Percentiles rank a stretch among this genome's conserved stretches.
Evolutionary conservation across 2,329 filamentous ascomycete species (phyloP).

Genomic region (Aspergillus luchuensis): DNA sequence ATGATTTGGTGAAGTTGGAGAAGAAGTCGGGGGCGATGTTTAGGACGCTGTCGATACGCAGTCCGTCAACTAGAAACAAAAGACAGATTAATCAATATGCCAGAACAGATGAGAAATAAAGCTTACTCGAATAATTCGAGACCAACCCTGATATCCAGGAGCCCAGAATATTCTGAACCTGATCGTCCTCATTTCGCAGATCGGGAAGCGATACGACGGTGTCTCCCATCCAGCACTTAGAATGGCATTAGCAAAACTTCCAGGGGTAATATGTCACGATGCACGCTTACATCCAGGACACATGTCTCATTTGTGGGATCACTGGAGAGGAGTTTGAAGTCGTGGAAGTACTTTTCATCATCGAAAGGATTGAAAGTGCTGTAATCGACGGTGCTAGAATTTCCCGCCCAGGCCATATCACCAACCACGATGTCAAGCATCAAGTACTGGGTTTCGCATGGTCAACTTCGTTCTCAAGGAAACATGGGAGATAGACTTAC

Average conservation of each 20-base stretch:
- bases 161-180: conserved; percentile 54
- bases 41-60: conserved; percentile 54
- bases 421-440: conserved; percentile 65
- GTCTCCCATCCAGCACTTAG: conserved; percentile 57
- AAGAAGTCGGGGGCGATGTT: conserved; percentile 51
- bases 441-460: conserved; percentile 41
- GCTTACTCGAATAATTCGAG: conserved; percentile 60
- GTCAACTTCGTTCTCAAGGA: background rate
- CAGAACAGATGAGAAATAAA: too few relatives aligned
- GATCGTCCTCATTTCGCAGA: conserved; percentile 55
- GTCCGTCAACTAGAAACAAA: conserved; percentile 44
- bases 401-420: conserved; percentile 53
- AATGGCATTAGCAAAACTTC: background rate
- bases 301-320: conserved; percentile 56
- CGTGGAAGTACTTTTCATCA: conserved; percentile 59
- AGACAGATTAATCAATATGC: too few relatives aligned
- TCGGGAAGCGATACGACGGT: conserved; percentile 61
- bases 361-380: conserved; percentile 56
- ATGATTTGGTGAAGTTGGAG: conserved; percentile 38
- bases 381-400: conserved; percentile 52
- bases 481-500: background rate
- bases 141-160: conserved; percentile 62
- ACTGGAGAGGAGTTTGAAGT: conserved; percentile 52
- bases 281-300: conserved; percentile 24
- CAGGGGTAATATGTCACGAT: background rate